Percentiles rank a stretch among this genome's conserved stretches.
These are phyloP conservation scores for Tolypocladium tundrense DNA, from an alignment of 2,329 filamentous ascomycete genomes.

Conservation along the genomic window DNA sequence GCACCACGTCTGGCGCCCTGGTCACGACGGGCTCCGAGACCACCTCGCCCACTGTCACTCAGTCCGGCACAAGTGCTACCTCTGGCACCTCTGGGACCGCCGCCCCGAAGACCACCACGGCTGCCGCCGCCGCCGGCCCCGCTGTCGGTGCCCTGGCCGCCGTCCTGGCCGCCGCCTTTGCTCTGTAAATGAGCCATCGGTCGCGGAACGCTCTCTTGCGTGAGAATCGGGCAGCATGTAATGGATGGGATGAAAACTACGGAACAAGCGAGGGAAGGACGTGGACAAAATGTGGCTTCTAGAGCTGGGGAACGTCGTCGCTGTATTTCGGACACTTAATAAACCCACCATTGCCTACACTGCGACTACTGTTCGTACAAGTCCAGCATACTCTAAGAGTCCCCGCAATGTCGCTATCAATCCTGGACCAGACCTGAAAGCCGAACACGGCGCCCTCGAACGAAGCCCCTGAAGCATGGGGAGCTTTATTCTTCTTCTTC, in stretches of 20 bases:
- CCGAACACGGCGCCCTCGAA: too few relatives aligned
- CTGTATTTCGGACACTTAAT: background rate
- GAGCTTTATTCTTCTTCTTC: too few relatives aligned
- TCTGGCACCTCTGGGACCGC: slow-evolving; percentile 1
- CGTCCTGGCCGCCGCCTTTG: slow-evolving; percentile 18
- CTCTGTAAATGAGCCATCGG: slow-evolving; percentile 15
- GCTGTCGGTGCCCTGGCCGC: slow-evolving; percentile 19
- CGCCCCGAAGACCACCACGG: slow-evolving; percentile 3
- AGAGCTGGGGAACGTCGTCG: background rate
- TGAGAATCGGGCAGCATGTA: background rate
- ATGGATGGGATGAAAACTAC: background rate
- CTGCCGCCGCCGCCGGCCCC: slow-evolving; percentile 14
- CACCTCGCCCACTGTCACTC: background rate
- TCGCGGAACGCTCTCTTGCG: background rate
- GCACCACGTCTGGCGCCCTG: background rate
- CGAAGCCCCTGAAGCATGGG: background rate
- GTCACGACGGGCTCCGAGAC: background rate
- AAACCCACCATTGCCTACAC: background rate
- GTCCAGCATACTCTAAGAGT: background rate
- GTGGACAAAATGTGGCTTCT: background rate
- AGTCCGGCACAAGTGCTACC: background rate
- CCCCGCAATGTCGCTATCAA: background rate
- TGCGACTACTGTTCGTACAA: background rate
- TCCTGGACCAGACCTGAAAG: background rate
- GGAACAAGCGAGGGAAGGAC: background rate